Base-by-base conservation (phyloP, 1,284 basidiomycete genomes). In the Heterobasidion annosum region DNA sequence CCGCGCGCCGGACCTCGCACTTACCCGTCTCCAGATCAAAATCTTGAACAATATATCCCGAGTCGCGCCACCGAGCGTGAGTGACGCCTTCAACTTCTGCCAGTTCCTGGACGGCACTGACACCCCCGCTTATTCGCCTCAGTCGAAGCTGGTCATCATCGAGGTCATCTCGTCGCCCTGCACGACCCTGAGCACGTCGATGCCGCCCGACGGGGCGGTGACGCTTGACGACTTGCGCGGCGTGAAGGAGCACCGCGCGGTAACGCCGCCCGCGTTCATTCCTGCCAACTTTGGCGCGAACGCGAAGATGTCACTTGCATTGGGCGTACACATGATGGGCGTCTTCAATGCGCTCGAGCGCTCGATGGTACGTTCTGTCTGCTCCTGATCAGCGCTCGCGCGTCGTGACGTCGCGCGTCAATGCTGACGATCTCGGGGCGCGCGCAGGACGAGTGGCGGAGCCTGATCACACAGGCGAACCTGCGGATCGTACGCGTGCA, bases 281-380 rank as follows among this genome's bases (percentile, higher is more conserved):
- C 58, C 58, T 12, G 34, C 37, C 12, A 59, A 57, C 54, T 59
- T 57, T 40, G 58, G 58, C 18, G 49, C 47, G 1, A 34, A 25
- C n/a, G 44, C 55, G 34, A 59, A 55, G 51, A 57, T 54, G 53
- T 53, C 55, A 1, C 51, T 59, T 0, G 56, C 53, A 8, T 50
- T 59, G 6, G 56, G 56, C 34, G 51, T 59, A 7, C 58, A 59
- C 44, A 59, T 59, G 58, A 57, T 59, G 53, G 56, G 53, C n/a
- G 51, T 57, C 16, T 55, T 59, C 40, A 59, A 59, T 16, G 58
- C 56, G 6, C 58, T 52, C 18, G 58, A 59, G 46, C 53, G 58
- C 16, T 52, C 58, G 8, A 43, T 53, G 48, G 58, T 59, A 48
- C 44, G 51, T 10, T 25, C 19, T 25, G 16, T 7, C 15, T 43